Conservation (phyloP, 148 eudicot genomes). For the Euryodendron excelsum region DNA sequence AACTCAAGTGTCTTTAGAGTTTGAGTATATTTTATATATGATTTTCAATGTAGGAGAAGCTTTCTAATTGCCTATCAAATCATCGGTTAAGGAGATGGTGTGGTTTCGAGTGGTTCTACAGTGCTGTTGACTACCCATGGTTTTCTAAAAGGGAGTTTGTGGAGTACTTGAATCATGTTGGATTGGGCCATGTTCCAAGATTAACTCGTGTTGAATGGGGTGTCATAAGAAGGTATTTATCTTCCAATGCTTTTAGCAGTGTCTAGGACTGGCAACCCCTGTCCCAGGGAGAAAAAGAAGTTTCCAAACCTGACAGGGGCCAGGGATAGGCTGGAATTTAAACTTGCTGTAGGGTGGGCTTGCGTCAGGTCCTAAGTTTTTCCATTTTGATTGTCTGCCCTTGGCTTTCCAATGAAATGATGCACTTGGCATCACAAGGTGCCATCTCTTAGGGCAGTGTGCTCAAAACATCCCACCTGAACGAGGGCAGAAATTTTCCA, state of each 20-base stretch:
- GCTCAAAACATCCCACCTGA: not conserved
- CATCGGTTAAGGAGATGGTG: constrained; percentile 73
- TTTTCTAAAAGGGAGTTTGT: constrained; percentile 98
- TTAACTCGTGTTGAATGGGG: constrained; percentile 99
- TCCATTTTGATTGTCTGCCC: not conserved
- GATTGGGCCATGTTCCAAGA: constrained; percentile 96
- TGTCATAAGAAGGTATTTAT: constrained; percentile 86
- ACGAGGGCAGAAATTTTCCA: not conserved
- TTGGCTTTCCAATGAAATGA: not conserved
- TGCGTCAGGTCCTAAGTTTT: not conserved
- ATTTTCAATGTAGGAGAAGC: constrained; percentile 46
- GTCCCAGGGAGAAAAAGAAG: not conserved
- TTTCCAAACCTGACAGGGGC: not conserved
- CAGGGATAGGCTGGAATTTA: not conserved
- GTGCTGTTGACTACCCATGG: constrained; percentile 99
- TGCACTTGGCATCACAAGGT: not conserved
- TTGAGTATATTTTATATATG: not conserved
- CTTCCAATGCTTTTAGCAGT: not conserved
- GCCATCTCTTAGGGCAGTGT: not conserved
- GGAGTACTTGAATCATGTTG: constrained; percentile 93
- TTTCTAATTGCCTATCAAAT: constrained; percentile 65
- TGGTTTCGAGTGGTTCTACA: constrained; percentile 93
- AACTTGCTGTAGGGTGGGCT: not conserved
- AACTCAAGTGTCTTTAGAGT: constrained; percentile 3
- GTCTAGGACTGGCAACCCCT: constrained; percentile 4